phyloP scores from a whole-genome alignment of 2,329 filamentous ascomycete species.

The Metarhizium guizhouense region DNA sequence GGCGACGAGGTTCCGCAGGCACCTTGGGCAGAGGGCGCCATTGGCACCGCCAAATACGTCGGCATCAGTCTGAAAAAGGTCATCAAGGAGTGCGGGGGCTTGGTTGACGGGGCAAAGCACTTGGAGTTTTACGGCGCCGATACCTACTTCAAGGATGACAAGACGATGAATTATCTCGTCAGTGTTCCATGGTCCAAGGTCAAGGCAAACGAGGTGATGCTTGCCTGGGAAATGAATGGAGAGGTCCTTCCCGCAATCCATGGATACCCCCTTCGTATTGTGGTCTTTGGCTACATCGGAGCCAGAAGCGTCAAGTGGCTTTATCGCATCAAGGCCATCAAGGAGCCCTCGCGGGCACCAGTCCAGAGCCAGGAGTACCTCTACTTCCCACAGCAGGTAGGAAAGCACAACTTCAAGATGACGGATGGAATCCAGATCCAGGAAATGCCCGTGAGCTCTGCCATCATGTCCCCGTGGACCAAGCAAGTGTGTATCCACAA shows the following conservation, averaged over 20 bases:
- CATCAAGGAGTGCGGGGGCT: slow-evolving; percentile 60
- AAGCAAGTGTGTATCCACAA: slow-evolving; percentile 54
- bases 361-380: slow-evolving; percentile 59
- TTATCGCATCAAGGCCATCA: slow-evolving; percentile 52
- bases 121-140: slow-evolving; percentile 63
- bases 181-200: slow-evolving; percentile 61
- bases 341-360: slow-evolving; percentile 44
- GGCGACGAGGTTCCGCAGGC: slow-evolving; percentile 52
- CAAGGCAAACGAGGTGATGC: slow-evolving; percentile 54
- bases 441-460: slow-evolving; percentile 61
- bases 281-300: slow-evolving; percentile 60
- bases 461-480: slow-evolving; percentile 55
- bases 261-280: slow-evolving; percentile 51
- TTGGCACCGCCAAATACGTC: slow-evolving; percentile 53
- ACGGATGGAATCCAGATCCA: slow-evolving; percentile 58
- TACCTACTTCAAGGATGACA: slow-evolving; percentile 61
- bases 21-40: slow-evolving; percentile 58
- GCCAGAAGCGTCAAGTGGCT: slow-evolving; percentile 57
- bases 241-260: slow-evolving; percentile 55
- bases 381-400: slow-evolving; percentile 59
- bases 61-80: slow-evolving; percentile 60
- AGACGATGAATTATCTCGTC: slow-evolving; percentile 59
- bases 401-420: slow-evolving; percentile 54
- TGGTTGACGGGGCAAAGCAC: slow-evolving; percentile 45
- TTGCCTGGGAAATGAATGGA: slow-evolving; percentile 67